Conservation (phyloP, 2,329 filamentous ascomycete species). For the Cylindrodendrum hubeiense region DNA sequence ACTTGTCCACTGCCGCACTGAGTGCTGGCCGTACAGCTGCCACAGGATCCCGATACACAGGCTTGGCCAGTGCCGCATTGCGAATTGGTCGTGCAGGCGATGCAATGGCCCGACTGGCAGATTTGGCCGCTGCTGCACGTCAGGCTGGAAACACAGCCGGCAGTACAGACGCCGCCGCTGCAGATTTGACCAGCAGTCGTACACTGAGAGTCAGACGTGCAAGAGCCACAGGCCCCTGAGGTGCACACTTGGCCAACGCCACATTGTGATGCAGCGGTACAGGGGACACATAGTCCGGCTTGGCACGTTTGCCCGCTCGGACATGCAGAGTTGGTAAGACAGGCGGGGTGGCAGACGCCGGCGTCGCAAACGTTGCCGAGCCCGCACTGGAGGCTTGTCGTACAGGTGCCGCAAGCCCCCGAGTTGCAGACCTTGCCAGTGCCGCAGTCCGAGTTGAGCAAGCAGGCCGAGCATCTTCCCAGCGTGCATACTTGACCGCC, state of each 20-base stretch:
- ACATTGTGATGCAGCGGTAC: conserved; percentile 19
- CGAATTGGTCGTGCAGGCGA: conserved; percentile 6
- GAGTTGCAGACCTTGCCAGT: conserved; percentile 11
- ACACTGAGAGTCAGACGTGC: conserved; percentile 9
- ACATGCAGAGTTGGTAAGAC: not conserved
- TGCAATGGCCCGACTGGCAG: conserved; percentile 16
- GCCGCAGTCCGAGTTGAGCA: conserved; percentile 17
- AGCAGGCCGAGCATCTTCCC: conserved; percentile 19
- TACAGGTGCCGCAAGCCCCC: conserved; percentile 11
- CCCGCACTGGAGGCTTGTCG: conserved; percentile 15
- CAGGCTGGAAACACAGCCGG: conserved; percentile 12
- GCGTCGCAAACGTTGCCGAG: conserved; percentile 21
- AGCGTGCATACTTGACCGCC: conserved; percentile 13
- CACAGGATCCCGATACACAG: conserved; percentile 17
- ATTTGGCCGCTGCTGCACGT: conserved; percentile 19
- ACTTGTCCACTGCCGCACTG: conserved; percentile 22
- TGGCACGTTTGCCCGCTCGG: not conserved
- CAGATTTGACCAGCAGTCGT: conserved; percentile 18
- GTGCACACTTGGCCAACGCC: conserved; percentile 24
- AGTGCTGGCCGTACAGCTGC: conserved; percentile 1
- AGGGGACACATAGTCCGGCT: conserved; percentile 5
- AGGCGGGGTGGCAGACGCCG: conserved; percentile 6
- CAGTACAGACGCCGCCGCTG: conserved; percentile 4
- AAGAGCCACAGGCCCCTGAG: conserved; percentile 15
- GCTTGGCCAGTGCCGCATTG: conserved; percentile 23